A percentile compares a stretch with the other conserved stretches of the same genome.
phyloP scores from a whole-genome alignment of 441 rosid species.

The Gossypium gossypioides region DNA sequence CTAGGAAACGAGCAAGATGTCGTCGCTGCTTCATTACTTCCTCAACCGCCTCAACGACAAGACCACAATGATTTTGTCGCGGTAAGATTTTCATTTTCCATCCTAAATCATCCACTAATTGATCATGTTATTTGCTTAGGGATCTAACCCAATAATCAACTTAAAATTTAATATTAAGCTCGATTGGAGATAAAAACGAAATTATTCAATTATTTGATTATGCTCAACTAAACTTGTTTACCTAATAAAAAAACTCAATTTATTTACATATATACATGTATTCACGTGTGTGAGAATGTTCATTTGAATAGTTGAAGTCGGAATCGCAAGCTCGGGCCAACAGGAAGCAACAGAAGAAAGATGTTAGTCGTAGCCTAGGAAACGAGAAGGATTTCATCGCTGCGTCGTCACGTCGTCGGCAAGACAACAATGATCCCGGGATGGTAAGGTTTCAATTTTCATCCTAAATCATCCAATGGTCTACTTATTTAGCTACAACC shows the following conservation, averaged over 20 bases:
- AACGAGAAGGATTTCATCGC: slow-evolving; percentile 40
- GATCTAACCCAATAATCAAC: too few species aligned
- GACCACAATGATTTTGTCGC: slow-evolving; percentile 37
- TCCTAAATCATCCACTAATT: not conserved
- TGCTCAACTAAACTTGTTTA: too few species aligned
- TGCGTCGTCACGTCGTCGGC: slow-evolving; percentile 11
- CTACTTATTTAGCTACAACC: too few species aligned
- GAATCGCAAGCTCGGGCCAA: slow-evolving; percentile 15
- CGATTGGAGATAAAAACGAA: too few species aligned
- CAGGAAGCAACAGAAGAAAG: slow-evolving; percentile 49
- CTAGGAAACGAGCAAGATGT: slow-evolving; percentile 46
- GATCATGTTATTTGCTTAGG: too few species aligned
- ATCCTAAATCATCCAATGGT: not conserved
- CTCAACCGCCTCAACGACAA: not conserved
- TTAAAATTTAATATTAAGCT: too few species aligned
- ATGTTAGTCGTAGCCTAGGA: slow-evolving; percentile 31
- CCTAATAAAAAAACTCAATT: too few species aligned
- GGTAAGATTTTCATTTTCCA: slow-evolving; percentile 27
- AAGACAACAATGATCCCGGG: slow-evolving; percentile 35
- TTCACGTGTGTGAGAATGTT: too few species aligned
- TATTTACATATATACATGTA: too few species aligned
- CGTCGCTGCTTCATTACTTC: slow-evolving; percentile 10
- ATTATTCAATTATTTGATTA: too few species aligned
- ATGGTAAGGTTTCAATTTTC: slow-evolving; percentile 27
- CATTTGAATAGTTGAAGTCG: too few species aligned